Evolutionary conservation across 164 flowering plant genomes (phyloP).

Genomic region (Liriodendron chinense): DNA sequence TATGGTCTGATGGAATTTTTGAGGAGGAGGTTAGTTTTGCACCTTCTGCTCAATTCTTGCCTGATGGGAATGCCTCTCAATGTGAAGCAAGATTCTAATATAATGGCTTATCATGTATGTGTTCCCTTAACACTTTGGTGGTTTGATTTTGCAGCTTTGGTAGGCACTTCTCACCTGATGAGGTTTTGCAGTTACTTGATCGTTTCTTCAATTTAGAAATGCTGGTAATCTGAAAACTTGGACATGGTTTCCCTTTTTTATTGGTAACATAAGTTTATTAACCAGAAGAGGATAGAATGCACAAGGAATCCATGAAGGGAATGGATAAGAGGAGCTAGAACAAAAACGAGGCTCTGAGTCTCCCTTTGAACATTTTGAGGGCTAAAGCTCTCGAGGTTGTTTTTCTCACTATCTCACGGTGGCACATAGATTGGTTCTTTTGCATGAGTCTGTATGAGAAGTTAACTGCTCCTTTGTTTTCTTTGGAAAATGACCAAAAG

Average conservation of each 20-base stretch:
- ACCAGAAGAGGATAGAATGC: neutral
- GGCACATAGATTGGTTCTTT: neutral
- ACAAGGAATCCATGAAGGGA: neutral
- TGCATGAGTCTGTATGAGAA: neutral
- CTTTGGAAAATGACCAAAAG: neutral
- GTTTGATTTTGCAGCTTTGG: conserved; percentile 55
- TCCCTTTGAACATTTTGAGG: neutral
- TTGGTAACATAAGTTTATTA: neutral
- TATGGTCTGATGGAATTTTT: conserved; percentile 84
- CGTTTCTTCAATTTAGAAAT: conserved; percentile 92
- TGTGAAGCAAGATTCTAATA: neutral
- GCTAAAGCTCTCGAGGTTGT: neutral
- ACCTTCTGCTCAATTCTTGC: neutral
- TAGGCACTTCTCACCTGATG: conserved; percentile 76
- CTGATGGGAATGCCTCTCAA: neutral
- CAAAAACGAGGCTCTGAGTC: no score
- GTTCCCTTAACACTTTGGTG: conserved; percentile 1
- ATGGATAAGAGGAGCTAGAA: neutral
- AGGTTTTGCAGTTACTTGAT: conserved; percentile 86
- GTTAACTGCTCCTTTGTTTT: neutral
- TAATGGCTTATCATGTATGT: neutral
- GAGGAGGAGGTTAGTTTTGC: conserved; percentile 56
- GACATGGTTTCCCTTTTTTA: neutral
- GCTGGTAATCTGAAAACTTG: conserved; percentile 55
- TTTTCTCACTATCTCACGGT: neutral